A percentile compares a stretch with the other conserved stretches of the same genome.
These are phyloP conservation scores for Penicillium soppii DNA, from an alignment of 495 filamentous ascomycete genomes.

Conservation along the genomic window DNA sequence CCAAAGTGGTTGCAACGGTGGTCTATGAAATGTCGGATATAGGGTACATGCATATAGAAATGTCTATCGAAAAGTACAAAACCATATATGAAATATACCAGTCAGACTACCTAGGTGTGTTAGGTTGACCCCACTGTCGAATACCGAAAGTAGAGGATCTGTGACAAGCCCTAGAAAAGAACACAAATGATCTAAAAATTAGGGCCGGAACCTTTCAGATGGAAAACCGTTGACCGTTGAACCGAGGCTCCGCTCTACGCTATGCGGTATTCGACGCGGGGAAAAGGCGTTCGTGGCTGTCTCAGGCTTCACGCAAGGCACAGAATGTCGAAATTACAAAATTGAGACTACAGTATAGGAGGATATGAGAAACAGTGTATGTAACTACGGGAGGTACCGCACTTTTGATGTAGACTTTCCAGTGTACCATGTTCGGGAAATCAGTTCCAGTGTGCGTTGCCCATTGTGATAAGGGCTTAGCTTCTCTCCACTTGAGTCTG, in stretches of 20 bases:
- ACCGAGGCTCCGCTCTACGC: conserved; percentile 11
- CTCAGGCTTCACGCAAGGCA: conserved; percentile 5
- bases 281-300: conserved; percentile 7
- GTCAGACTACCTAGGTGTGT: too few relatives aligned
- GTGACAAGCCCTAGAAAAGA: conserved; percentile 2
- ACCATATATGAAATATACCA: too few relatives aligned
- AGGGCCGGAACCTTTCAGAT: not conserved
- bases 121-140: conserved; percentile 4
- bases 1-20: too few relatives aligned
- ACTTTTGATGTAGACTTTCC: too few relatives aligned
- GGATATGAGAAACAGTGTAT: too few relatives aligned
- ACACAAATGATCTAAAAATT: not conserved
- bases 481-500: conserved; percentile 1
- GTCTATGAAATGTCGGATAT: too few relatives aligned
- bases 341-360: too few relatives aligned
- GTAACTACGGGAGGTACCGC: too few relatives aligned
- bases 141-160: conserved; percentile 6
- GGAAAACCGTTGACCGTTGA: conserved; percentile 10
- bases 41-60: too few relatives aligned
- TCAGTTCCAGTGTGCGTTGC: not conserved
- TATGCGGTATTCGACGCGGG: conserved; percentile 1
- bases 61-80: too few relatives aligned
- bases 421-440: not conserved
- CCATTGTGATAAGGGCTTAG: not conserved
- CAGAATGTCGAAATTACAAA: not conserved